Base-by-base conservation (phyloP, 345 rosid species). In the Corchorus olitorius region DNA sequence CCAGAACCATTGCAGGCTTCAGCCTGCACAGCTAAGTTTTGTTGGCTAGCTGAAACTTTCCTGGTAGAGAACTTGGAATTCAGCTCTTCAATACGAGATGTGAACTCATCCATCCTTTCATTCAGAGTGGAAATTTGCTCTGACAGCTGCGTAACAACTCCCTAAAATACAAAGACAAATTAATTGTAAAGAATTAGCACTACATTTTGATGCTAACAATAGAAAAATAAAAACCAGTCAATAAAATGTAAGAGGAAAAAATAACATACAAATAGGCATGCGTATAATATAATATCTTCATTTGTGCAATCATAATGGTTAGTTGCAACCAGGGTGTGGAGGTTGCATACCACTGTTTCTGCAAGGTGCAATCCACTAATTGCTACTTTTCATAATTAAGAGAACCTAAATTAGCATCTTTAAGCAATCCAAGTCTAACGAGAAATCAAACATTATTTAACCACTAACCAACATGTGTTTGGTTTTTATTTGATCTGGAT, bases 121-220 rank as follows among this genome's bases (percentile, higher is more conserved):
- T 89, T 96, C 86, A 91, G 80, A 46, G 97, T 96, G n/a, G 97
- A 92, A 59, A 96, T 93, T 85, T 96, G 98, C 64, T 96, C 99
- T 7, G 98, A 92, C 45, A 93, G 98, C 81, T 93, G 99, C 79
- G 93, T 88, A 62, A 92, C 74, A 17, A 85, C 88, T 67, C 98
- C 98, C 98, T 94, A 81, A 54, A 79, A 73, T 54, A 81, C 52
- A 72, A 70, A 77, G 54, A 74, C 53, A 55, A 43, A 69, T 34
- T 11, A 45, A 76, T 37, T 2, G 14, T 11, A 39, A 58, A 76
- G 63, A 61, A 58, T 15, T 60, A 22, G 46, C 46, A 14, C 17
- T 71, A 66, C 50, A 77, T 1, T 61, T 43, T 53, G 13, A 76
- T 12, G 70, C 15, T 43, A 68, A 4, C 3, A 35, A 22, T n/a